phyloP scores from a whole-genome alignment of 73 alveolate genomes.

The Symbiodinium pilosum region DNA sequence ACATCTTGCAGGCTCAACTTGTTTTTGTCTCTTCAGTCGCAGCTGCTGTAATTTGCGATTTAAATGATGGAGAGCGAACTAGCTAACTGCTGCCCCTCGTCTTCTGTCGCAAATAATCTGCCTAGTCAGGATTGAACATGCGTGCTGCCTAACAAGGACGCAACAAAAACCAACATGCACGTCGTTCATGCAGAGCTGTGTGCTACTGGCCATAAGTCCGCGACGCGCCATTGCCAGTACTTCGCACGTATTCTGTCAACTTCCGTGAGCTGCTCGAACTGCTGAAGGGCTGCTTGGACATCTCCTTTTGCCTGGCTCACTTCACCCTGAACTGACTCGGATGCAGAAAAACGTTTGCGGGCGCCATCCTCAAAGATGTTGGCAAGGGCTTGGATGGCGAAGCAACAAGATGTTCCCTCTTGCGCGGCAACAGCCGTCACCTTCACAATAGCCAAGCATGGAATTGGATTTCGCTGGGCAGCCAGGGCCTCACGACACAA shows the following conservation, averaged over 20 bases:
- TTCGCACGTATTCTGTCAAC: constrained; percentile 31
- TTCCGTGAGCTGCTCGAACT: constrained; percentile 26
- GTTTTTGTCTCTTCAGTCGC: too few relatives aligned
- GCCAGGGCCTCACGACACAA: constrained; percentile 47
- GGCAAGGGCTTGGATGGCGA: constrained; percentile 63
- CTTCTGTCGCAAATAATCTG: background rate
- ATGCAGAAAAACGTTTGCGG: too few relatives aligned
- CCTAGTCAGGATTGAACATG: background rate
- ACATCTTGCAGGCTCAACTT: background rate
- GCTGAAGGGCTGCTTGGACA: background rate
- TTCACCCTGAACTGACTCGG: too few relatives aligned
- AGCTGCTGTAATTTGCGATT: too few relatives aligned
- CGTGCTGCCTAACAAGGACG: background rate
- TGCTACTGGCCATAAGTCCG: background rate
- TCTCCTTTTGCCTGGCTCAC: constrained; percentile 74
- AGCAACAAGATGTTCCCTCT: constrained; percentile 29
- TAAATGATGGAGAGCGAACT: too few relatives aligned
- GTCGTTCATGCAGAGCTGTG: background rate
- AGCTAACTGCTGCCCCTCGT: background rate
- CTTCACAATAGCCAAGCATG: background rate
- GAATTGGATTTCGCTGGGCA: background rate
- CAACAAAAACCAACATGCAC: background rate
- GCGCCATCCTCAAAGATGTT: constrained; percentile 45
- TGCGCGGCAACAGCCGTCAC: constrained; percentile 18
- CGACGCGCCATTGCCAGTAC: constrained; percentile 45